Percentiles rank a stretch among this genome's conserved stretches.
phyloP scores from a whole-genome alignment of 108 stramenopile species.

The Heterococcus sp. region DNA sequence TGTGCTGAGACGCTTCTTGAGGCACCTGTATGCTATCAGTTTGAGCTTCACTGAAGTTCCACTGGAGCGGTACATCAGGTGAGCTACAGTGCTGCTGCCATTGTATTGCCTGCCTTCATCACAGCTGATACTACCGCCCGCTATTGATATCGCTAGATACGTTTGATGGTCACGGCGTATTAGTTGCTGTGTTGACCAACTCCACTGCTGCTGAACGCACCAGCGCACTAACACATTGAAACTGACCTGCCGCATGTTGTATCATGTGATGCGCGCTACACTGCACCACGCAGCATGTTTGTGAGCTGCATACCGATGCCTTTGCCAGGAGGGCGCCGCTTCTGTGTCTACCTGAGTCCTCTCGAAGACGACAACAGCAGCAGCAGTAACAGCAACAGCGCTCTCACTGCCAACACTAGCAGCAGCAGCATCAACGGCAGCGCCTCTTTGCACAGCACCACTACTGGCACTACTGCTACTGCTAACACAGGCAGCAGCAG shows the following conservation, averaged over 20 bases:
- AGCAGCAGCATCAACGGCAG: neutral
- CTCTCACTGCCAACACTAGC: neutral
- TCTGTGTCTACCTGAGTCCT: neutral
- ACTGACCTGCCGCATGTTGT: too few species aligned
- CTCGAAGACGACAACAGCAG: neutral
- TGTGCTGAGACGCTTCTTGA: constrained; percentile 49
- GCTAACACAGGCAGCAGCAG: neutral
- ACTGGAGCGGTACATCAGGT: constrained; percentile 54
- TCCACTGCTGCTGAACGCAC: too few species aligned
- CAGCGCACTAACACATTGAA: too few species aligned
- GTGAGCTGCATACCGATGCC: constrained; percentile 50
- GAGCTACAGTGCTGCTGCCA: too few species aligned
- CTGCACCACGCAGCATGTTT: constrained; percentile 15
- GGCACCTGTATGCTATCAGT: constrained; percentile 54
- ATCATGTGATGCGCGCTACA: too few species aligned
- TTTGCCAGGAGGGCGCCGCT: constrained; percentile 25
- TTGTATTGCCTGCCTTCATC: too few species aligned
- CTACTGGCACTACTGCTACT: too few species aligned
- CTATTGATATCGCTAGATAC: too few species aligned
- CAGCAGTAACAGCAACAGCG: neutral
- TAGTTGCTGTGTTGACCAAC: too few species aligned
- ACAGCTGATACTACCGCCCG: too few species aligned
- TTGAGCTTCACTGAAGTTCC: constrained; percentile 40
- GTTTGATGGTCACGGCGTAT: too few species aligned
- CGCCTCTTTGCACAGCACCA: neutral